Evolutionary conservation across 164 flowering plant genomes (phyloP), one percentile per base, ranked within the genome.

Genomic region (Aristolochia californica): DNA sequence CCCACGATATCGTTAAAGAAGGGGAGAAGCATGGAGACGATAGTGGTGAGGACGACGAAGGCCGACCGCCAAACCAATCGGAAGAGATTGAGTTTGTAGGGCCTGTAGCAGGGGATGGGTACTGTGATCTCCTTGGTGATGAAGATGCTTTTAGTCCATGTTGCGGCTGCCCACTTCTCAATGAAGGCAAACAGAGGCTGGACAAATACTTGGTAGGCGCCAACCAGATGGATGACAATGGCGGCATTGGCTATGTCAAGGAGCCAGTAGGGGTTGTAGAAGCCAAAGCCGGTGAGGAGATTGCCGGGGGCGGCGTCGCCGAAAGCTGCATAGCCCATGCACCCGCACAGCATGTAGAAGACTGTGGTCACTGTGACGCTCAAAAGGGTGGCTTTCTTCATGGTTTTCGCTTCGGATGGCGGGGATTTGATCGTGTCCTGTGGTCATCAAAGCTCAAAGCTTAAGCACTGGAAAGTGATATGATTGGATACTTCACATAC

Each of bases 261-360:
- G 9, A 83, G 75, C 85, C 85, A 83, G 52, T 58, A 83, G 13
- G 85, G 88, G 68, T 83, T 73, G 64, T 70, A 78, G 81, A 78
- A 79, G 44, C 89, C 89, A 48, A 79, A 83, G n/a, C 84, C 89
- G 11, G 81, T 75, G 45, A 83, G 76, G 45, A 79, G 80, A 45
- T 81, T 81, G 23, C 77, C 81, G 0, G 89, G 89, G 0, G 80
- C 68, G 0, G 22, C 0, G 71, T 83, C 88, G 0, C 89, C 85
- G 21, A 83, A 79, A 13, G 85, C 83, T 0, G 88, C 88, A 43
- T 83, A 83, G 23, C 85, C 88, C 77, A 77, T 70, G 68, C 82
- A 77, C 18, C 83, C 88, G 62, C 88, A 80, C 1, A 80, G 72
- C 83, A 78, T 74, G 70, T 83, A 80, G 73, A 83, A 80, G 20